Conservation (phyloP, 2,329 filamentous ascomycete genomes). For the Diplodia sapinea region DNA sequence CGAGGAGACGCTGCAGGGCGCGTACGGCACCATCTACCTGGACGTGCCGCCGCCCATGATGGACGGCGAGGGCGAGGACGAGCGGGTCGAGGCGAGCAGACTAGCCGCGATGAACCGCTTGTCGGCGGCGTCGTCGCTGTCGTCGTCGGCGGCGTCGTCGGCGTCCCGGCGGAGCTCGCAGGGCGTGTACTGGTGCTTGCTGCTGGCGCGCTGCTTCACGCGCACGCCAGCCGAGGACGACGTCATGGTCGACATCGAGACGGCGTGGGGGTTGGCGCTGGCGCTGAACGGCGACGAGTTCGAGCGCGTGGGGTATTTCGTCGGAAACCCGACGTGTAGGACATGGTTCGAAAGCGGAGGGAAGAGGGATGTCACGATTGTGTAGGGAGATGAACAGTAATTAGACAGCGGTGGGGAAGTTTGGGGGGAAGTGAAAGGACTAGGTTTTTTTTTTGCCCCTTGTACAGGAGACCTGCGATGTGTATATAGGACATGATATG, state of each 20-base stretch:
- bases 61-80: not conserved
- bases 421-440: not conserved
- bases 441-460: not conserved
- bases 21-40: conserved; percentile 15
- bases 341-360: conserved; percentile 16
- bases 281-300: conserved; percentile 19
- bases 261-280: conserved; percentile 25
- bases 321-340: conserved; percentile 6
- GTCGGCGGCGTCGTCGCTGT: not conserved
- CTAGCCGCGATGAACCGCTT: too few species aligned
- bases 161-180: not conserved
- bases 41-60: conserved; percentile 2
- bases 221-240: conserved; percentile 25
- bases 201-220: conserved; percentile 27
- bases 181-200: conserved; percentile 26
- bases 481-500: conserved; percentile 1
- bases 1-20: not conserved
- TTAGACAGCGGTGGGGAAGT: not conserved
- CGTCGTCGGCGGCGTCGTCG: not conserved
- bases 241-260: conserved; percentile 22
- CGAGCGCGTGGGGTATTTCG: conserved; percentile 20
- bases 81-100: not conserved
- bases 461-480: not conserved
- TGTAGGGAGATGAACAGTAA: not conserved
- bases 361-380: conserved; percentile 16